Percentiles rank a stretch among this genome's conserved stretches.
These are phyloP conservation scores for Ricinus communis DNA, from an alignment of 345 rosid species.

Conservation along the genomic window DNA sequence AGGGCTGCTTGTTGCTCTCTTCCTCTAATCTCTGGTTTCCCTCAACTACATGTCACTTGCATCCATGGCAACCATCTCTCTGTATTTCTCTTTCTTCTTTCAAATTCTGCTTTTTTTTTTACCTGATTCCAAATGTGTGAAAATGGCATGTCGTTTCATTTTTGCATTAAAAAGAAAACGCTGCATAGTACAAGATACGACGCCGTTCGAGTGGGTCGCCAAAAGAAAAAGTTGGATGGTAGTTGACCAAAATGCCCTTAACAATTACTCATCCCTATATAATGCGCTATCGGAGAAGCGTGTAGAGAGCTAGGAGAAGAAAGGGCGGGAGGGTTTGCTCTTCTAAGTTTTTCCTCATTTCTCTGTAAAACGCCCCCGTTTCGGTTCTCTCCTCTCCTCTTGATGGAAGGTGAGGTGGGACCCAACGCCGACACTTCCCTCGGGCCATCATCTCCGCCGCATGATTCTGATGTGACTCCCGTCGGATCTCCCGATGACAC, in stretches of 20 bases:
- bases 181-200: no score
- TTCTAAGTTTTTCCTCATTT: background rate
- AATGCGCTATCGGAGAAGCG: background rate
- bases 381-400: conserved; percentile 17
- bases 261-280: background rate
- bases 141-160: no score
- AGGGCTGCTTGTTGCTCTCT: no score
- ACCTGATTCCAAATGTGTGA: no score
- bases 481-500: conserved; percentile 25
- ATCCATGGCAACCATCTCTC: no score
- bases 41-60: no score
- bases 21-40: no score
- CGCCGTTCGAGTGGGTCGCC: no score
- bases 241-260: conserved; percentile 18
- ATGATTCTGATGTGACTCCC: conserved; percentile 13
- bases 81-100: no score
- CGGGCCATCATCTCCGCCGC: background rate
- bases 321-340: conserved; percentile 20
- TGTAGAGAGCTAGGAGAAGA: conserved; percentile 19
- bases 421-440: background rate
- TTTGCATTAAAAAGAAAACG: no score
- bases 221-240: no score
- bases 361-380: conserved; percentile 7
- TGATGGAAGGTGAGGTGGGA: conserved; percentile 26
- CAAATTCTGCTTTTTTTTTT: no score